phyloP scores from a whole-genome alignment of 2,329 filamentous ascomycete genomes.

The Chalaropsis thielavioides region DNA sequence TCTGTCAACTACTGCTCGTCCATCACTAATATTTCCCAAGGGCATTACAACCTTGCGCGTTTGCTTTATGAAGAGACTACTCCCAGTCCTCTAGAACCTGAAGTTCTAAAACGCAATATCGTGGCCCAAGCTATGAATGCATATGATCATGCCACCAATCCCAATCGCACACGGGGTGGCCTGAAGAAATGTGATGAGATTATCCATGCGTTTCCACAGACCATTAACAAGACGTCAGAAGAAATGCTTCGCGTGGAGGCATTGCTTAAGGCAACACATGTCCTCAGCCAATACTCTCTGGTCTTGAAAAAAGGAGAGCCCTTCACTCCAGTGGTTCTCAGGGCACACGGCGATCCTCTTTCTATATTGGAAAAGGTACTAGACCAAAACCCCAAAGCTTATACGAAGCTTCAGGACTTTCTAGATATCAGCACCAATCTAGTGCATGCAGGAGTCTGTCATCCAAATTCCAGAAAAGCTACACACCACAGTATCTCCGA shows the following conservation, averaged over 20 bases:
- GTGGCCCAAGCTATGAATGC: conserved; percentile 50
- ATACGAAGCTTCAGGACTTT: conserved; percentile 60
- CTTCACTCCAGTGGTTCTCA: conserved; percentile 62
- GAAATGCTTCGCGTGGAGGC: conserved; percentile 43
- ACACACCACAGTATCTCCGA: conserved; percentile 15
- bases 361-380: conserved; percentile 58
- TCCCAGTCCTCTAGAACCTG: conserved; percentile 34
- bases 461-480: conserved; percentile 11
- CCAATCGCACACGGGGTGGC: conserved; percentile 59
- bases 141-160: conserved; percentile 73
- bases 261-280: conserved; percentile 58
- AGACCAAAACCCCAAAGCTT: conserved; percentile 59
- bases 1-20: neutral
- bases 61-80: conserved; percentile 44
- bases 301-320: conserved; percentile 67
- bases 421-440: conserved; percentile 54
- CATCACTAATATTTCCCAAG: neutral
- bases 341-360: conserved; percentile 62
- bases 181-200: conserved; percentile 66
- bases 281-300: conserved; percentile 60
- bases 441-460: conserved; percentile 37
- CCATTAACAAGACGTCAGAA: conserved; percentile 37
- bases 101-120: conserved; percentile 44
- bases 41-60: conserved; percentile 48
- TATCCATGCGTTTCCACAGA: conserved; percentile 47